Base-by-base conservation (phyloP, 495 filamentous ascomycete genomes). In the Aspergillus steynii region DNA sequence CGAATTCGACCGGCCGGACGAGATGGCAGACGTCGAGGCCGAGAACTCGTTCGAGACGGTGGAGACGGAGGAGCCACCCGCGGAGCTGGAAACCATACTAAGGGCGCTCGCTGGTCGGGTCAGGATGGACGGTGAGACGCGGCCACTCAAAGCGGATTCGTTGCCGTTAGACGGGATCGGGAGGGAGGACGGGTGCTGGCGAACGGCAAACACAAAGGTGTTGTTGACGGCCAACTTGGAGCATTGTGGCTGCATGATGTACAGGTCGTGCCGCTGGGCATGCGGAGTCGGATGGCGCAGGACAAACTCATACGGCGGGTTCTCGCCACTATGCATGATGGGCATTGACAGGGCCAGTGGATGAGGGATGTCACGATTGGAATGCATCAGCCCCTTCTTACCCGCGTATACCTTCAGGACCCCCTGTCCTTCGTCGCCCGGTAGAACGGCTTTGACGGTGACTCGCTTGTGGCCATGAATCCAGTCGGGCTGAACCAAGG, bases 271-370 rank as follows among this genome's bases (percentile, higher is more conserved):
- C 26, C 95, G 86, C 67, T 96, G 91, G 48, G 95, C 96, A 71
- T 98, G 96, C 10, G 95, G 96, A 0, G 95, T 99, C 2, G 96
- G 95, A 74, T 99, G 95, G 12, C 94, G 90, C 32, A 89, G 86
- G 42, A 97, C 81, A 68, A 97, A 98, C 55, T 96, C 91, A 71
- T 96, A 98, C 0, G 91, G 86, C 0, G 96, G 94, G 66, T 98
- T 98, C 53, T 90, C 88, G 58, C 94, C 96, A 0, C 85, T 88
- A 75, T 99, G 95, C 48, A 90, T 80, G 45, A 99, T 89, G 4
- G 95, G 95, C 26, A 99, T 77, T n/a, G 92, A 88, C 58, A 98
- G 87, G 10, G 93, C 92, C 49, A 99, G 77, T 1, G 95, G 87
- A 69, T 98, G 92, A 2, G 95, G 94, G 37, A 96, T 96, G 68